These are phyloP conservation scores for Microascus cirrosus DNA, from an alignment of 2,329 filamentous ascomycete genomes.

Conservation along the genomic window DNA sequence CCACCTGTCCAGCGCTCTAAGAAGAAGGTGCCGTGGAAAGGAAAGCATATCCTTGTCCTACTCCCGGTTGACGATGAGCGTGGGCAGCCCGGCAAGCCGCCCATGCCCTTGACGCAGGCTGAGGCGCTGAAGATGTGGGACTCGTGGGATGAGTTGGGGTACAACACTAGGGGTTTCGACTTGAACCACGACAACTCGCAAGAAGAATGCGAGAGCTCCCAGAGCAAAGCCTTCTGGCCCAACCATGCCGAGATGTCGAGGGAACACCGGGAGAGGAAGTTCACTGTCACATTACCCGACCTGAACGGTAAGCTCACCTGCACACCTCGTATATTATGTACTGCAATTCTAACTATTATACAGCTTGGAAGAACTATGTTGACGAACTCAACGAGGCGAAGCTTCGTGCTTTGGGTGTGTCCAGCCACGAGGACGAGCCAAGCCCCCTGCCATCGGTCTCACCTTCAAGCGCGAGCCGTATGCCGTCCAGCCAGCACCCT, in stretches of 20 bases:
- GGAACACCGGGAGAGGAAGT: slow-evolving; percentile 42
- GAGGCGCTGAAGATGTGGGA: slow-evolving; percentile 52
- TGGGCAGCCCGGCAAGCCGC: slow-evolving; percentile 42
- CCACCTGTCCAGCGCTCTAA: slow-evolving; percentile 44
- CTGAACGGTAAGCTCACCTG: slow-evolving; percentile 35
- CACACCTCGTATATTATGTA: not conserved
- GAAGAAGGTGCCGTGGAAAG: slow-evolving; percentile 66
- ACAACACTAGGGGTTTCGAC: slow-evolving; percentile 58
- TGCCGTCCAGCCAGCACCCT: slow-evolving; percentile 64
- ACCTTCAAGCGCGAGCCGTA: slow-evolving; percentile 52
- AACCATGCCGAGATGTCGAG: slow-evolving; percentile 42
- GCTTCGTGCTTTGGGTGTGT: slow-evolving; percentile 81
- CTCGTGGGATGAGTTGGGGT: slow-evolving; percentile 59
- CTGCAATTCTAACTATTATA: not conserved
- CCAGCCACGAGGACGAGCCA: slow-evolving; percentile 63
- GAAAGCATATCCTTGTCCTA: slow-evolving; percentile 62
- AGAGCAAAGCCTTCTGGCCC: slow-evolving; percentile 62
- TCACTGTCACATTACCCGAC: slow-evolving; percentile 58
- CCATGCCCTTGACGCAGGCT: slow-evolving; percentile 39
- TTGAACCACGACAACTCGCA: slow-evolving; percentile 36
- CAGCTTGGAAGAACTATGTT: slow-evolving; percentile 64
- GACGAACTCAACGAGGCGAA: slow-evolving; percentile 82
- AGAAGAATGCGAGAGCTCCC: slow-evolving; percentile 33
- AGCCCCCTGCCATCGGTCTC: slow-evolving; percentile 51
- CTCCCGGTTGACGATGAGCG: slow-evolving; percentile 58